Percentiles rank a stretch among this genome's conserved stretches.
These are phyloP conservation scores for Xylariaceae sp. DNA, from an alignment of 2,329 filamentous ascomycete species.

Conservation along the genomic window DNA sequence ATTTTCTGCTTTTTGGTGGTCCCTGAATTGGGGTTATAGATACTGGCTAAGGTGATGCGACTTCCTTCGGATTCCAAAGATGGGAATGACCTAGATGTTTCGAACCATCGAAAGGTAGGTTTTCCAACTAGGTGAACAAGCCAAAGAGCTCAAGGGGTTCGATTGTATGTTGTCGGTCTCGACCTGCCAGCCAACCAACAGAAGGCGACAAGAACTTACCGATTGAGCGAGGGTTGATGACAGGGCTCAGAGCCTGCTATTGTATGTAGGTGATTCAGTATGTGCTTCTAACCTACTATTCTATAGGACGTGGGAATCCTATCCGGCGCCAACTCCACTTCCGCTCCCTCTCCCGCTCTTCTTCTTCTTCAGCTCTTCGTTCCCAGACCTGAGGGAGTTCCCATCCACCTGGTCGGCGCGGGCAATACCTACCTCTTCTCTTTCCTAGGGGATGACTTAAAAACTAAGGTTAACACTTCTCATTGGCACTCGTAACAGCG, in stretches of 20 bases:
- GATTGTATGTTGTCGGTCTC: neutral
- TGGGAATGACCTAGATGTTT: neutral
- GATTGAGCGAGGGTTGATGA: constrained; percentile 9
- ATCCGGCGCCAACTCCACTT: constrained; percentile 18
- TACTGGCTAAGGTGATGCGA: constrained; percentile 6
- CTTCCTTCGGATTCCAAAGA: neutral
- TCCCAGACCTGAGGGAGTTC: constrained; percentile 16
- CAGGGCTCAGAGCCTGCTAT: constrained; percentile 5
- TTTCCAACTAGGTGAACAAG: neutral
- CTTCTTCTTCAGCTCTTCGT: constrained; percentile 15
- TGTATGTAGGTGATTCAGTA: too few species aligned
- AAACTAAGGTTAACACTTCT: too few species aligned
- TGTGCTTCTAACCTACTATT: constrained; percentile 1
- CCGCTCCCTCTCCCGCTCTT: constrained; percentile 12
- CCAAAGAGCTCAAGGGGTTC: neutral
- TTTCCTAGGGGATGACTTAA: neutral
- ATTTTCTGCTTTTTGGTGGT: neutral
- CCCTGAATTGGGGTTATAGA: constrained; percentile 1
- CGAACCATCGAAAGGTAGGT: neutral
- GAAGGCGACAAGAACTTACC: constrained; percentile 12
- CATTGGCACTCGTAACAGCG: too few species aligned
- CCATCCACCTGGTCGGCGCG: constrained; percentile 11
- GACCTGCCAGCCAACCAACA: neutral
- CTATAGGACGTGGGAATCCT: constrained; percentile 9
- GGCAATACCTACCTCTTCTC: constrained; percentile 10